Conservation (phyloP, 1,284 basidiomycete genomes). For the Trametes polyzona region DNA sequence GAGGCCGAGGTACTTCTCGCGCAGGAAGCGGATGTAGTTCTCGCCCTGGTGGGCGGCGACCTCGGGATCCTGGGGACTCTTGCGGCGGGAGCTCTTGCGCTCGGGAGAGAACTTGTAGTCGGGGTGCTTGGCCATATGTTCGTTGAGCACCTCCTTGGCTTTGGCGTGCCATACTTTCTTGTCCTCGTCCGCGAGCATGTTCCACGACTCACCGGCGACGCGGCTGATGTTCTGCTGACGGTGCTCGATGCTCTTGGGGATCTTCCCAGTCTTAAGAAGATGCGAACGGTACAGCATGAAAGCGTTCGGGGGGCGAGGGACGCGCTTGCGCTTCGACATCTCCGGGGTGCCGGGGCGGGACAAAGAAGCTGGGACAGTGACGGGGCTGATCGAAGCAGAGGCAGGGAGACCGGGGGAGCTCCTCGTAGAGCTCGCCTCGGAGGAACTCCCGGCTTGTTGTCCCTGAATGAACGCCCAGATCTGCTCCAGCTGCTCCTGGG, state of each 20-base stretch:
- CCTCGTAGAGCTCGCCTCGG: background rate
- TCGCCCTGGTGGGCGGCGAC: conserved; percentile 12
- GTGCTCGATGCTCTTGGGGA: conserved; percentile 45
- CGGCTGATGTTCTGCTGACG: conserved; percentile 61
- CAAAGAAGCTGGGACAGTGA: background rate
- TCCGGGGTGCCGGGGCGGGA: conserved; percentile 14
- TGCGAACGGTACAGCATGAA: conserved; percentile 85
- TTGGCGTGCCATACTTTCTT: conserved; percentile 49
- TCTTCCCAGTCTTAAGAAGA: conserved; percentile 51
- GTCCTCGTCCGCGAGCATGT: conserved; percentile 44
- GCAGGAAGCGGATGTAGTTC: conserved; percentile 26
- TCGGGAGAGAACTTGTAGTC: conserved; percentile 51
- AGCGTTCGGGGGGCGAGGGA: conserved; percentile 80
- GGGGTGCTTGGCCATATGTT: conserved; percentile 47
- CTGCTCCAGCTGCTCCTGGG: conserved; percentile 3
- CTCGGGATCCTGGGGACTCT: conserved; percentile 17
- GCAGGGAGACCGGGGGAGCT: background rate
- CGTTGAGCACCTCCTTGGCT: conserved; percentile 42
- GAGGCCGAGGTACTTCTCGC: conserved; percentile 27
- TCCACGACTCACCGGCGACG: conserved; percentile 60
- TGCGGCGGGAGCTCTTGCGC: conserved; percentile 28
- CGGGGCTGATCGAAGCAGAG: background rate
- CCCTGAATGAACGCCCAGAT: background rate
- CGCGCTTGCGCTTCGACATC: conserved; percentile 5
- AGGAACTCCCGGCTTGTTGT: background rate